phyloP scores from a whole-genome alignment of 2,329 filamentous ascomycete genomes.

The Pseudocercospora fijiensis region DNA sequence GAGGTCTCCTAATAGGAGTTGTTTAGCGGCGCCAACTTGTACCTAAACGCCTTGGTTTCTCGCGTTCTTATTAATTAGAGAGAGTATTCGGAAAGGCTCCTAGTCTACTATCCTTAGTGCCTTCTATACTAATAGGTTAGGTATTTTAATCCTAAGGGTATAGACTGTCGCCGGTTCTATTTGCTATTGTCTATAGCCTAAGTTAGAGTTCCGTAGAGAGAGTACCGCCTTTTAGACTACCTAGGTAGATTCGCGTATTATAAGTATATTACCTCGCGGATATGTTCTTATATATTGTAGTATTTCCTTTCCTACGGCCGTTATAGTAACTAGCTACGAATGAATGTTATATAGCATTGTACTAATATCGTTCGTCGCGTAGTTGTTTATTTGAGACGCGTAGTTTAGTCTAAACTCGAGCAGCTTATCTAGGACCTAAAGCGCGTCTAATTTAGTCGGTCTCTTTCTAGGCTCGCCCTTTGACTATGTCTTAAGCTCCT shows the following conservation, averaged over 20 bases:
- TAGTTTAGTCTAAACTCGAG: no score
- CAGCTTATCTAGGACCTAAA: no score
- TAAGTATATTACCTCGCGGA: background rate
- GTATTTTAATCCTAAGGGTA: background rate
- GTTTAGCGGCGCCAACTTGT: background rate
- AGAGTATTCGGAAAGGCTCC: background rate
- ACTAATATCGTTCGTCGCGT: no score
- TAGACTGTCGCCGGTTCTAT: background rate
- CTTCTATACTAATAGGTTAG: background rate
- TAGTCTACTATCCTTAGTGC: background rate
- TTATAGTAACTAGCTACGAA: no score
- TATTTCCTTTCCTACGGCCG: no score
- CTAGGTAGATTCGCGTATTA: background rate
- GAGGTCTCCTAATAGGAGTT: background rate
- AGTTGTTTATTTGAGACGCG: no score
- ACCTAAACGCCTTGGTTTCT: no score
- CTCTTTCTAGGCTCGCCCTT: no score
- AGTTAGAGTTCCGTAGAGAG: background rate
- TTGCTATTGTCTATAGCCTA: background rate
- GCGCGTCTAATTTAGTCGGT: no score
- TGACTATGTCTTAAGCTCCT: no score
- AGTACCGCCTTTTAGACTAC: background rate
- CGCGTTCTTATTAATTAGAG: background rate
- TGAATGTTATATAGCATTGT: no score
- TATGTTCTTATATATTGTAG: background rate